A percentile compares a stretch with the other conserved stretches of the same genome.
These are phyloP conservation scores for Tylopilus sp. DNA, from an alignment of 768 basidiomycete genomes.

Conservation along the genomic window DNA sequence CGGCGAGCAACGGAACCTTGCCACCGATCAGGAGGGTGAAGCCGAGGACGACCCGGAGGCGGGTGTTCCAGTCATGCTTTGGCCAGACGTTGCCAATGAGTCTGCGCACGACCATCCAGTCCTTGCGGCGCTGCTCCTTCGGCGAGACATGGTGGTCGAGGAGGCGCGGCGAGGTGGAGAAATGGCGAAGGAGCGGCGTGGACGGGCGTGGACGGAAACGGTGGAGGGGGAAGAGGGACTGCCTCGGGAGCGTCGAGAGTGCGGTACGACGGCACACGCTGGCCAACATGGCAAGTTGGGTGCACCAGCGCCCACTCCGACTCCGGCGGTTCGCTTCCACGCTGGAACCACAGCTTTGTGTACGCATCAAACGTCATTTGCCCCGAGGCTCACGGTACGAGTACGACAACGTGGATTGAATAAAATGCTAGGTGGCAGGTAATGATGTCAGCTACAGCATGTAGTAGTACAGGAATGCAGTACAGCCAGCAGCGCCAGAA, in stretches of 20 bases:
- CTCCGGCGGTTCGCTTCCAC: neutral
- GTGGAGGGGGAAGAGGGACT: constrained; percentile 5
- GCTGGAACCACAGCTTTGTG: neutral
- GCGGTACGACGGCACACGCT: constrained; percentile 23
- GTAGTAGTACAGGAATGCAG: constrained; percentile 21
- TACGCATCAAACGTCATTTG: constrained; percentile 4
- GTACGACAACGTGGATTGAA: too few relatives aligned
- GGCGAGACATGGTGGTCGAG: constrained; percentile 15
- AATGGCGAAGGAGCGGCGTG: neutral
- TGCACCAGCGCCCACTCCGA: neutral
- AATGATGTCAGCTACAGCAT: constrained; percentile 14
- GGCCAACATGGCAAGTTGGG: constrained; percentile 21
- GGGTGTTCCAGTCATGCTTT: constrained; percentile 74
- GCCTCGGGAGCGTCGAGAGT: constrained; percentile 10
- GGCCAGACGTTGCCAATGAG: constrained; percentile 95
- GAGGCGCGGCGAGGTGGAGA: constrained; percentile 20
- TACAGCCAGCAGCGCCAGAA: constrained; percentile 8
- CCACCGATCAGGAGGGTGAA: constrained; percentile 76
- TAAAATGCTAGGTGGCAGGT: constrained; percentile 1
- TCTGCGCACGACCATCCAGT: constrained; percentile 83
- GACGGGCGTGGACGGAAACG: neutral
- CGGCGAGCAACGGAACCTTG: constrained; percentile 54
- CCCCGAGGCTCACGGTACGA: too few relatives aligned
- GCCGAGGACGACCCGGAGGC: constrained; percentile 78
- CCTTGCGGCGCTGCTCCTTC: constrained; percentile 64